Base-by-base conservation (phyloP, 2,329 filamentous ascomycete genomes). In the Botrytis tulipae region DNA sequence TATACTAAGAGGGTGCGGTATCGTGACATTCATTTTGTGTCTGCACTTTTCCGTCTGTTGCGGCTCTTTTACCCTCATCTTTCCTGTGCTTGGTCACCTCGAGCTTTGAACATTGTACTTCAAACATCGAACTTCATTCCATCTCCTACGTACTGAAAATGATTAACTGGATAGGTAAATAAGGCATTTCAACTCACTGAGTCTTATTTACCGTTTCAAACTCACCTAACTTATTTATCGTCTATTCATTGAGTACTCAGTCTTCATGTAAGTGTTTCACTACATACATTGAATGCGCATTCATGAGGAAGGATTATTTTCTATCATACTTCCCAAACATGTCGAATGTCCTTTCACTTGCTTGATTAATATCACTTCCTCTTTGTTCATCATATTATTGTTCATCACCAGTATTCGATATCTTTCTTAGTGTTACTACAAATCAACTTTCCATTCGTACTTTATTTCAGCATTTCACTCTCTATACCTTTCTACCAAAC, bases 311-410 rank as follows among this genome's bases (percentile, higher is more conserved):
- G 48, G 5, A 7, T 54, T 5, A 3, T 54, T 12, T n/a, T 20
- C 16, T 44, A n/a, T n/a, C 25, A n/a, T 2, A 0, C 4, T 25
- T 25, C 2, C 4, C 25, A n/a, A 25, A 48, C 2, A 1, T 10
- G 4, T 0, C 20, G 10, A 3, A 12, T 2, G 3, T 48, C 22
- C 4, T 48, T 48, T 48, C 4, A 25, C 2, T 48, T 5, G 25
- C 25, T n/a, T 54, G 48, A 7, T n/a, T n/a, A n/a, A n/a, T n/a
- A n/a, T n/a, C n/a, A n/a, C n/a, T n/a, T 16, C 3, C 0, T 54
- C 48, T 54, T 5, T 42, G 14, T 42, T 29, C n/a, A 54, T 54
- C 14, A 29, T 8, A 29, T 54, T n/a, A 6, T 18, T 4, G 9
- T n/a, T 18, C 3, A 29, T 29, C n/a, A 29, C 6, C 5, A 29